phyloP scores from a whole-genome alignment of 1,139 yeast species.

The Suhomyces guaymorum region DNA sequence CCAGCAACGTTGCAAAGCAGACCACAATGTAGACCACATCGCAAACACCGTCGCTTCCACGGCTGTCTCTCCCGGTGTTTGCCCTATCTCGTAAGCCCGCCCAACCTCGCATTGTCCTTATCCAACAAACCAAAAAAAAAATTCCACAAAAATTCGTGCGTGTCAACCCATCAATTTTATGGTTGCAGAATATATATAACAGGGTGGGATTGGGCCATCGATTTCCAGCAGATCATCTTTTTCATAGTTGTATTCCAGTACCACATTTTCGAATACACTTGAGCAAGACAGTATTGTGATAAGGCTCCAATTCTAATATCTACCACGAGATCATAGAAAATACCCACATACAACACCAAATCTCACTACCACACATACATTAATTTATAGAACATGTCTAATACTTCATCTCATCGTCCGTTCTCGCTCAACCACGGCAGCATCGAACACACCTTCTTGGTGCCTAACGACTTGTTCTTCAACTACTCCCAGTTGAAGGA shows the following conservation, averaged over 20 bases:
- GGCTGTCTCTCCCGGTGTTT: not conserved
- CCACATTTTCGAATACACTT: conserved; percentile 10
- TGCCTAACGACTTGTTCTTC: conserved; percentile 79
- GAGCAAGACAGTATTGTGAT: conserved; percentile 4
- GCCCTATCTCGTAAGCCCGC: not conserved
- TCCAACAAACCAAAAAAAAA: conserved; percentile 10
- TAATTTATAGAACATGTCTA: conserved; percentile 22
- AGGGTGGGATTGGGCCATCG: conserved; percentile 3
- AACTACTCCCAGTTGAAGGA: conserved; percentile 86
- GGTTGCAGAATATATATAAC: conserved; percentile 6
- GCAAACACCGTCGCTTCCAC: not conserved
- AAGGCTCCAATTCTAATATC: not conserved
- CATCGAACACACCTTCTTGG: conserved; percentile 83
- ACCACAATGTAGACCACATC: not conserved
- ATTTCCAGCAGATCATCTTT: conserved; percentile 1
- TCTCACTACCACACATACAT: not conserved
- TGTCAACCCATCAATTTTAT: conserved; percentile 12
- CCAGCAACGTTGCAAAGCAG: too few species aligned
- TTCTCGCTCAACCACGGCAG: conserved; percentile 81
- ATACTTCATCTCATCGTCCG: conserved; percentile 51
- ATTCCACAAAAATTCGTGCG: conserved; percentile 8
- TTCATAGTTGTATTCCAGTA: conserved; percentile 9
- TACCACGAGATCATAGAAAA: conserved; percentile 2
- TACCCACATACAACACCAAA: not conserved
- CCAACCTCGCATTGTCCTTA: conserved; percentile 2